Evolutionary conservation across 768 basidiomycete genomes (phyloP), one percentile per base, ranked within the genome.

Genomic region (Exsudoporus frostii): DNA sequence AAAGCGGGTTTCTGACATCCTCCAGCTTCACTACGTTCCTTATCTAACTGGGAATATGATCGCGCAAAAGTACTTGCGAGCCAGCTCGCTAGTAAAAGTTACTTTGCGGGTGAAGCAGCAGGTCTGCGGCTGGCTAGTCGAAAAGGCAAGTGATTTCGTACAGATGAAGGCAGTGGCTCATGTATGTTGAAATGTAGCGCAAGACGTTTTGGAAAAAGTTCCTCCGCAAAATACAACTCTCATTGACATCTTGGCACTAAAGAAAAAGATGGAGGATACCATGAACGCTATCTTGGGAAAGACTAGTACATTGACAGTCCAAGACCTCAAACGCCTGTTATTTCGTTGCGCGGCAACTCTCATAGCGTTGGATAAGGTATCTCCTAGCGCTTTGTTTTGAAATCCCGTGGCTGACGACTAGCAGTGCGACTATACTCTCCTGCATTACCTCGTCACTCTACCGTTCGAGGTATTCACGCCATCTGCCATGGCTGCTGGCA

Each of bases 401-500:
- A 46, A 25, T 46, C 17, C 2, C 29, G 11, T 46, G n/a, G 30
- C 40, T 59, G 37, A 65, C 29, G 22, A 41, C 25, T 32, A n/a
- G 24, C 58, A 96, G 92, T 86, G 84, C 65, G 92, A 98, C 53
- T 80, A 88, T 63, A 88, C 89, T 22, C 75, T 98, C 14, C 73
- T 98, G 10, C 88, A 91, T 70, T 87, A 92, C 67, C 75, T 98
- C 24, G 94, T 98, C 8, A 77, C 80, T 32, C 70, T 98, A 17
- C 97, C 97, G 0, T 90, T 98, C 61, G 87, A 90, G 51, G 86
- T 90, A 3, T 92, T 92, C 56, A 94, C 90, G 1, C 92, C 94
- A 1, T 75, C 90, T 5, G 84, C 93, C 1, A 83, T 98, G 51
- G 80, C 90, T 15, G 83, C 90, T 2, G 95, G 92, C 0, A 86